Evolutionary conservation across 2,329 filamentous ascomycete genomes (phyloP).

Genomic region (Ophiocordyceps camponoti-saundersi): DNA sequence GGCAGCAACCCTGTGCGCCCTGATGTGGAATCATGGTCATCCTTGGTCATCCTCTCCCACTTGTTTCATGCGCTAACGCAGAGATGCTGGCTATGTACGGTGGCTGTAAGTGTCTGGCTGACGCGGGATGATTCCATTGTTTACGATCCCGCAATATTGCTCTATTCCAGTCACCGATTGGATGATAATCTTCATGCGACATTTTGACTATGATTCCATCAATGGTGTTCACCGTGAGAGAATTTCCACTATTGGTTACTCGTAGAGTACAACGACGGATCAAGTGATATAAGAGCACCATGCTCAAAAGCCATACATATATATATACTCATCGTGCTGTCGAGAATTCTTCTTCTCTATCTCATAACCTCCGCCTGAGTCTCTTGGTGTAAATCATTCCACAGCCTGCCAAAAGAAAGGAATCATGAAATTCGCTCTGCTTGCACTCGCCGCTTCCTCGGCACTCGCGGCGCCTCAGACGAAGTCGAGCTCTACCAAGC

Average conservation of each 20-base stretch:
- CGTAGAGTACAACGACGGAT: neutral
- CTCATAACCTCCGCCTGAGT: neutral
- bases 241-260: neutral
- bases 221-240: too few species aligned
- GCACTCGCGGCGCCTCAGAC: neutral
- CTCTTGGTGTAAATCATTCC: neutral
- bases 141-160: neutral
- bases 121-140: neutral
- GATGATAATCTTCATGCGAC: neutral
- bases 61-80: neutral
- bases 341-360: neutral
- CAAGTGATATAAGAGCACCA: neutral
- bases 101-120: too few species aligned
- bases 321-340: neutral
- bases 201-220: too few species aligned
- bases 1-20: neutral
- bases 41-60: neutral
- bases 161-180: neutral
- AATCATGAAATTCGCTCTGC: neutral
- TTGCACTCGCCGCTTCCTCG: neutral
- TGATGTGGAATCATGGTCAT: neutral
- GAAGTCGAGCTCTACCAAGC: neutral
- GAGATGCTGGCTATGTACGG: neutral
- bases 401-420: neutral
- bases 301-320: neutral